Conservation (phyloP, 768 basidiomycete species). For the Suillus bovinus region DNA sequence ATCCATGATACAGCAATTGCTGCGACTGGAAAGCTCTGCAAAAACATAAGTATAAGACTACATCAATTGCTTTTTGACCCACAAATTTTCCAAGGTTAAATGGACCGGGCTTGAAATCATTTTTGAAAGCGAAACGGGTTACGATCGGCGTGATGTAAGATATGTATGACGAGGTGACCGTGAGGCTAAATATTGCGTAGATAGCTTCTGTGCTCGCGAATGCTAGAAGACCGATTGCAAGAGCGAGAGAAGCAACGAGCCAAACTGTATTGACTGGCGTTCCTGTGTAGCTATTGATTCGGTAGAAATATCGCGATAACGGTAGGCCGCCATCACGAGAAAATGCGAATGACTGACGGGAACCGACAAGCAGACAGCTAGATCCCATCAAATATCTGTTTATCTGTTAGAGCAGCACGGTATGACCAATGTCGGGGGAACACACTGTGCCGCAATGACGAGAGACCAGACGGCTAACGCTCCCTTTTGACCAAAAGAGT, state of each 20-base stretch:
- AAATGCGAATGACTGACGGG: conserved; percentile 72
- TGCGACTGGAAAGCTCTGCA: conserved; percentile 31
- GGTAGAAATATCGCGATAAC: conserved; percentile 60
- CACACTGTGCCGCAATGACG: conserved; percentile 33
- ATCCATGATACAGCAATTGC: conserved; percentile 37
- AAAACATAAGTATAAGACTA: background rate
- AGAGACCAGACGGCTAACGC: conserved; percentile 40
- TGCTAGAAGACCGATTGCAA: conserved; percentile 55
- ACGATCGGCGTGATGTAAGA: conserved; percentile 58
- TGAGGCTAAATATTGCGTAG: conserved; percentile 56
- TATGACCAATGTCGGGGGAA: background rate
- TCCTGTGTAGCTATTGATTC: conserved; percentile 50
- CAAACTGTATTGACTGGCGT: conserved; percentile 61
- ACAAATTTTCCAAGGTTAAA: conserved; percentile 45
- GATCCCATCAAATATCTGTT: conserved; percentile 59
- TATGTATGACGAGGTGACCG: conserved; percentile 45
- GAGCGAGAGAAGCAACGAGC: conserved; percentile 45
- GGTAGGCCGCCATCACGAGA: conserved; percentile 68
- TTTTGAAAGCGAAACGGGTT: conserved; percentile 47
- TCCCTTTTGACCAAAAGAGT: conserved; percentile 48
- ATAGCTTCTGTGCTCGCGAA: conserved; percentile 63
- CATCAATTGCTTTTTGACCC: background rate
- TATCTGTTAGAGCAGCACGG: background rate
- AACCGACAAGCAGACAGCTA: conserved; percentile 46
- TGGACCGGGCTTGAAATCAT: conserved; percentile 56